Evolutionary conservation across 768 basidiomycete species (phyloP).

Genomic region (Amanita inopinata): DNA sequence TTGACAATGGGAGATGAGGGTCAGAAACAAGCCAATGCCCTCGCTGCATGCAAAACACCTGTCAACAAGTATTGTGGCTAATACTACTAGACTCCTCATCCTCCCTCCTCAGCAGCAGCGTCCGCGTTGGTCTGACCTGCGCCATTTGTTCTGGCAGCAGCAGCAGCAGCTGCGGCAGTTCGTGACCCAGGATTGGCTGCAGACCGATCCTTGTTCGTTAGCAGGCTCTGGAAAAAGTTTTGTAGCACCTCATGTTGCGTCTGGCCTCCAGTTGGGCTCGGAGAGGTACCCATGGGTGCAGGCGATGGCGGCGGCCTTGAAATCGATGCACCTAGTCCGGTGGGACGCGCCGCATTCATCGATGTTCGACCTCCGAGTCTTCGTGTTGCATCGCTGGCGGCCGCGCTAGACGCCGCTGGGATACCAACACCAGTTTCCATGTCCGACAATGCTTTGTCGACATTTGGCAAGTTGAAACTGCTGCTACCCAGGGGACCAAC

Average conservation of each 20-base stretch:
- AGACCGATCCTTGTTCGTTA: slow-evolving; percentile 59
- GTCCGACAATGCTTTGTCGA: slow-evolving; percentile 79
- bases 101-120: background rate
- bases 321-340: slow-evolving; percentile 27
- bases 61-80: slow-evolving; percentile 25
- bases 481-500: slow-evolving; percentile 91
- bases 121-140: background rate
- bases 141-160: slow-evolving; percentile 21
- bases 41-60: slow-evolving; percentile 20
- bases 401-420: slow-evolving; percentile 17
- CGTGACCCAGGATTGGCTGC: slow-evolving; percentile 13
- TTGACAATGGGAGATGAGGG: background rate
- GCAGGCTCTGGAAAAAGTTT: slow-evolving; percentile 78
- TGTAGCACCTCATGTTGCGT: slow-evolving; percentile 78
- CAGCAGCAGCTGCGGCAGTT: too few relatives aligned
- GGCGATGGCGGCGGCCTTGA: slow-evolving; percentile 32
- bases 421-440: slow-evolving; percentile 62
- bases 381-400: slow-evolving; percentile 19
- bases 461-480: slow-evolving; percentile 76
- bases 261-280: slow-evolving; percentile 33
- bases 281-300: slow-evolving; percentile 14
- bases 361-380: slow-evolving; percentile 22
- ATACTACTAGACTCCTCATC: slow-evolving; percentile 10
- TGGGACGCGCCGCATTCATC: slow-evolving; percentile 28
- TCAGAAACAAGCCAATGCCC: slow-evolving; percentile 15